Evolutionary conservation across 208 protist genomes (phyloP), one percentile per base, ranked within the genome.

Genomic region (Porcisia deanei): DNA sequence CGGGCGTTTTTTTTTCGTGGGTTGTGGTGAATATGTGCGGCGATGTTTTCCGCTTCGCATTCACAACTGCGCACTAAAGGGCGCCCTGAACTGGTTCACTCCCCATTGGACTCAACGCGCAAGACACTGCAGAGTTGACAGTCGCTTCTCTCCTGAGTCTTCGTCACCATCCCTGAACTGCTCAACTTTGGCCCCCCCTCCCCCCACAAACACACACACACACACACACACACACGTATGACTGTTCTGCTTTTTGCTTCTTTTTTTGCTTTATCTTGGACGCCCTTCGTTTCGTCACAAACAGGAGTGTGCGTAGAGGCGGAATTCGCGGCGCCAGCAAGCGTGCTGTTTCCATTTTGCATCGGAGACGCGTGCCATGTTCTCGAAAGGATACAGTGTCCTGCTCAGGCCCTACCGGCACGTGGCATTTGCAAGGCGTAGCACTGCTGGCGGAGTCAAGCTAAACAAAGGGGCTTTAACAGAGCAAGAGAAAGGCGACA

Each of bases 391-490:
- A 7, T 67, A 20, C 52, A 37, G 52, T 0, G 41, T 61, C 25
- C 64, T 83, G 67, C 73, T 73, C 47, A 68, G 77, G 39, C 76
- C 82, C 34, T 85, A 83, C 54, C 77, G 76, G 37, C 73, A 74
- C 39, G 80, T 81, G 39, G 73, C 77, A 20, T 81, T 84, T 66
- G 54, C 61, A 20, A 82, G 77, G 73, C 88, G 89, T 1, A 77
- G 79, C 52, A 72, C 67, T 12, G 61, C 76, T 1, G 86, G 85
- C 20, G 86, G 88, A 22, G 64, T 92, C 47, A 92, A 91, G 43
- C 14, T 85, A 0, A 94, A 96, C 66, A 81, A 85, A 5, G 90
- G 90, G 10, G 66, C 84, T 0, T 73, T 96, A 1, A 90, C 80
- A 5, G n/a, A 57, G 5, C 30, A 18, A 1, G 90, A 96, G 47